Evolutionary conservation across 768 basidiomycete species (phyloP), one percentile per base, ranked within the genome.

Genomic region (Russula compacta): DNA sequence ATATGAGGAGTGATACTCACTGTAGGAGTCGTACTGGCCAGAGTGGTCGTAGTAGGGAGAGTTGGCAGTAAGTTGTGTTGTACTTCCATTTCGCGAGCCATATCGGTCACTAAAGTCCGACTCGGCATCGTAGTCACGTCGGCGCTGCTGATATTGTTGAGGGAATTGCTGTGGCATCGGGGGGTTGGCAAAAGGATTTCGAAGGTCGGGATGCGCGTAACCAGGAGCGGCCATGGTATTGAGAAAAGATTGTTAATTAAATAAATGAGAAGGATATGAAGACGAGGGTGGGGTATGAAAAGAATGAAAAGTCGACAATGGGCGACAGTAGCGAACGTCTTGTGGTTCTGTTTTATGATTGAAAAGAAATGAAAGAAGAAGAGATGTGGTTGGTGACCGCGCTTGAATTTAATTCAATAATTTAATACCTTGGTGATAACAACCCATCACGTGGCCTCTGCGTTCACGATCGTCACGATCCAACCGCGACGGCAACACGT

Each of bases 181-280:
- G 21, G 58, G 64, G 57, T 68, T 68, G 53, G 67, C 59, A 64
- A 70, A 71, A n/a, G 73, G 72, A 63, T 73, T 73, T 53, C 67
- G 69, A 64, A 71, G 70, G 66, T 70, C 66, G 19, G 69, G 68
- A 60, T 62, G 71, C 24, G 68, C 72, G 66, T 69, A 71, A 62
- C 71, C 71, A 60, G 70, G 72, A 63, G 67, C 69, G 53, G 73
- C 73, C 74, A 75, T 74, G 64, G 66, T 44, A 53, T 61, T 54
- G 49, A 24, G 47, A 53, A 24, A 48, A 35, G 53, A 43, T 64
- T 21, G 59, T 46, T 40, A 29, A 61, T n/a, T 49, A 52, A 65
- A 46, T 9, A 17, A 39, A 44, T 49, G 59, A 42, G 38, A 63
- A 50, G 3, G 35, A 15, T 57, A 54, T 47, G 24, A 21, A 10